A percentile compares a stretch with the other conserved stretches of the same genome.
Conservation (phyloP, 768 basidiomycete species). For the Lactarius akahatsu region DNA sequence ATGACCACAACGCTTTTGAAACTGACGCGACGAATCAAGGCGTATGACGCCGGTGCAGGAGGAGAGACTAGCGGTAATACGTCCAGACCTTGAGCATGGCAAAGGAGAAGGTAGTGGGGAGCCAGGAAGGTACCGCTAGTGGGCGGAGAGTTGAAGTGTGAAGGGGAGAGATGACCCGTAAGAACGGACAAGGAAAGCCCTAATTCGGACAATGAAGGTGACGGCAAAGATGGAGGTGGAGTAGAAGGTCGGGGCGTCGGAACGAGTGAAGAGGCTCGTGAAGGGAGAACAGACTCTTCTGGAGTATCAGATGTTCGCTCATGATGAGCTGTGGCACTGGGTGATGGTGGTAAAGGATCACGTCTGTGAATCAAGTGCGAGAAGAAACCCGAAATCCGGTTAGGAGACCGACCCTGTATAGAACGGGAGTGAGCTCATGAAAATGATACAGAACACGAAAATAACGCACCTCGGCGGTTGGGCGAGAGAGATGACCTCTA, state of each 20-base stretch:
- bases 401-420: slow-evolving; percentile 56
- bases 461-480: slow-evolving; percentile 52
- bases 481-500: slow-evolving; percentile 19
- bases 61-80: slow-evolving; percentile 78
- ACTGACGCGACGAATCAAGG: slow-evolving; percentile 74
- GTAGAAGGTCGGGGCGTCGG: slow-evolving; percentile 52
- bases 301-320: slow-evolving; percentile 30
- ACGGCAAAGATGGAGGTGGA: slow-evolving; percentile 68
- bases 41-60: slow-evolving; percentile 73
- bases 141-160: slow-evolving; percentile 77
- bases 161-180: slow-evolving; percentile 66
- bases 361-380: slow-evolving; percentile 74
- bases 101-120: slow-evolving; percentile 80
- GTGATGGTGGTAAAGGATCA: slow-evolving; percentile 42
- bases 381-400: slow-evolving; percentile 84
- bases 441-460: background rate
- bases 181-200: slow-evolving; percentile 69
- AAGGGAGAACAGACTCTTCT: slow-evolving; percentile 39
- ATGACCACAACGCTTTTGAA: slow-evolving; percentile 90
- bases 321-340: slow-evolving; percentile 20
- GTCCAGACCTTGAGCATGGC: slow-evolving; percentile 83
- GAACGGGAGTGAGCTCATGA: slow-evolving; percentile 7
- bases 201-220: slow-evolving; percentile 72
- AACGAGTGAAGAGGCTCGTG: slow-evolving; percentile 56
- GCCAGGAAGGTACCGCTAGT: slow-evolving; percentile 75